Evolutionary conservation across 495 filamentous ascomycete genomes (phyloP).

Genomic region (Penicillium salamii): DNA sequence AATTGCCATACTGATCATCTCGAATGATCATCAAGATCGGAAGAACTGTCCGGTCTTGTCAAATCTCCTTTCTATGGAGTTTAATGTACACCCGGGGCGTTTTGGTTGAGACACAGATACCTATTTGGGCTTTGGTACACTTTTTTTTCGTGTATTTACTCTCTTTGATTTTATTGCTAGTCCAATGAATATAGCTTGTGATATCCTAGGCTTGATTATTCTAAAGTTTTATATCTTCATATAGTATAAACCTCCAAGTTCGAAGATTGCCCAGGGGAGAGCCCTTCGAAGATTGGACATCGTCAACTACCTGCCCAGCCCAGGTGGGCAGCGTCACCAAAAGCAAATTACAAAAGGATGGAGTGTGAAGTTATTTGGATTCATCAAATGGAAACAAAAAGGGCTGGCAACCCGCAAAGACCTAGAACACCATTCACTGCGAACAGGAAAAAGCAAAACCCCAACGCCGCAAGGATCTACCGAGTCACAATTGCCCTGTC

Average conservation of each 20-base stretch:
- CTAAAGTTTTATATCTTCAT: too few species aligned
- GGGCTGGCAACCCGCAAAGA: not conserved
- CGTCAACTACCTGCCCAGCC: too few species aligned
- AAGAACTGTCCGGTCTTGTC: conserved; percentile 3
- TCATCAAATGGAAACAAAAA: conserved; percentile 2
- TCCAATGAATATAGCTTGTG: conserved; percentile 3
- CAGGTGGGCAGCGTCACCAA: too few species aligned
- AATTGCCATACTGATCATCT: not conserved
- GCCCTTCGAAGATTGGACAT: too few species aligned
- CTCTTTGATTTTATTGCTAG: conserved; percentile 2
- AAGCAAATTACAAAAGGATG: too few species aligned
- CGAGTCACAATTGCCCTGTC: conserved; percentile 17
- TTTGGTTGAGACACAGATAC: conserved; percentile 15
- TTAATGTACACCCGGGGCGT: conserved; percentile 13
- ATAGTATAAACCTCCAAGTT: too few species aligned
- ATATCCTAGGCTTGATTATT: too few species aligned
- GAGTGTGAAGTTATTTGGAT: conserved; percentile 4
- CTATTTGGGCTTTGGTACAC: conserved; percentile 17
- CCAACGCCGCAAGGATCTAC: conserved; percentile 29
- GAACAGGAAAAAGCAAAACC: conserved; percentile 19
- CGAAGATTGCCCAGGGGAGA: too few species aligned
- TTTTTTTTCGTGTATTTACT: conserved; percentile 8
- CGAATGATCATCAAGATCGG: conserved; percentile 2
- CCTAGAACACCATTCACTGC: conserved; percentile 17
- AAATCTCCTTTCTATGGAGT: conserved; percentile 8